phyloP scores from a whole-genome alignment of 352 stramenopile species.

The Phytophthora cajani region DNA sequence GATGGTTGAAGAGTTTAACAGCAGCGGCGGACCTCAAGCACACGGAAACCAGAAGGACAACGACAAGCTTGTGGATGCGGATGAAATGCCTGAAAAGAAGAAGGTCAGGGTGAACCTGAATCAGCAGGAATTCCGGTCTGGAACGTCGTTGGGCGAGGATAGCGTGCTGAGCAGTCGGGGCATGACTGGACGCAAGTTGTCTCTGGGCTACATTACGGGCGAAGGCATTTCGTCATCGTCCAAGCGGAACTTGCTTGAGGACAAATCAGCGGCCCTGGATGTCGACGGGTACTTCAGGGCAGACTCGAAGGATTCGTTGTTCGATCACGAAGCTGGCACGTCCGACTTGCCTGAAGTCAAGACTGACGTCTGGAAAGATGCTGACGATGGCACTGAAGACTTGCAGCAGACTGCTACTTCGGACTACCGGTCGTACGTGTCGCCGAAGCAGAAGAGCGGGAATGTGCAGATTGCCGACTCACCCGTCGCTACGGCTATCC shows the following conservation, averaged over 20 bases:
- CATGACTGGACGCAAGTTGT: constrained; percentile 15
- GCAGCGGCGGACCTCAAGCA: constrained; percentile 39
- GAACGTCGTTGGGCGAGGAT: constrained; percentile 48
- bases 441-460: constrained; percentile 56
- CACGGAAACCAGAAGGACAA: constrained; percentile 41
- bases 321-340: constrained; percentile 44
- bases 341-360: constrained; percentile 40
- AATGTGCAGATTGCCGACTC: constrained; percentile 38
- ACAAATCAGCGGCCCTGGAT: constrained; percentile 41
- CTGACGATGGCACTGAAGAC: constrained; percentile 31
- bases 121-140: constrained; percentile 49
- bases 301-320: constrained; percentile 65
- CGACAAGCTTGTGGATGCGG: constrained; percentile 52
- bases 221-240: constrained; percentile 45
- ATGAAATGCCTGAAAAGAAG: constrained; percentile 84
- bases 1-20: constrained; percentile 56
- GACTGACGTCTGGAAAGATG: constrained; percentile 46
- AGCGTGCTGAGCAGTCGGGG: constrained; percentile 19
- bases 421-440: constrained; percentile 62
- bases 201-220: constrained; percentile 40
- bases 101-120: constrained; percentile 63
- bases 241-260: constrained; percentile 34
- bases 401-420: constrained; percentile 34
- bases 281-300: constrained; percentile 52
- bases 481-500: constrained; percentile 27